Evolutionary conservation across 106 monocot genomes (phyloP), one percentile per base, ranked within the genome.

Genomic region (Dendrobium officinale): DNA sequence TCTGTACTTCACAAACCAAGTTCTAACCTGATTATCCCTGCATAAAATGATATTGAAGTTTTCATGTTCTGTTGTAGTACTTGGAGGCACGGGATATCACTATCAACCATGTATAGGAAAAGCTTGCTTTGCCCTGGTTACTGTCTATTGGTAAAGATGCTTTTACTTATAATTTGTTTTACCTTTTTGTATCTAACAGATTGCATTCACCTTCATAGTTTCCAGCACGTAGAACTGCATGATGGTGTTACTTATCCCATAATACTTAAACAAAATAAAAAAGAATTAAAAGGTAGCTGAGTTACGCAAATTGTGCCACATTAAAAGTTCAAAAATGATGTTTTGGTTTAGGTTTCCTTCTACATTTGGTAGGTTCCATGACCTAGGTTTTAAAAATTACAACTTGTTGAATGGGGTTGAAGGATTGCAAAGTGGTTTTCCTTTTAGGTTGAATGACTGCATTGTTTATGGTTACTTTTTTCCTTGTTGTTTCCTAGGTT

Each of bases 41-140:
- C 79, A 75, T 51, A 51, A 4, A 37, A 20, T 79, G 33, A 72
- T 78, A 51, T 77, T 41, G 27, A 70, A 37, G 10, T 33, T 51
- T 79, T 55, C 42, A 9, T 24, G 6, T 29, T 78, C 48, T 78
- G 61, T 43, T 91, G 84, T 87, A 99, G 99, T 77, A 99, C 99
- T 55, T 90, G 93, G 99, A 90, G 91, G 82, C 95, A 99, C 85
- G 99, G 99, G 20, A 99, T 99, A 76, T 99, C 95, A 77, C 85
- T 99, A 67, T 93, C 93, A 75, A 99, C 93, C 29, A 54, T 99
- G 79, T 99, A 99, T 70, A 91, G 99, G 72, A 93, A 90, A 89
- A 99, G 99, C 83, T 79, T 82, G 55, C 86, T 99, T 43, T 99
- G 93, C 70, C 99, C 99, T 81, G 99, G 99, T 84, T 87, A 88